Evolutionary conservation across 164 flowering plant genomes (phyloP).

Genomic region (Vitis cinerea): DNA sequence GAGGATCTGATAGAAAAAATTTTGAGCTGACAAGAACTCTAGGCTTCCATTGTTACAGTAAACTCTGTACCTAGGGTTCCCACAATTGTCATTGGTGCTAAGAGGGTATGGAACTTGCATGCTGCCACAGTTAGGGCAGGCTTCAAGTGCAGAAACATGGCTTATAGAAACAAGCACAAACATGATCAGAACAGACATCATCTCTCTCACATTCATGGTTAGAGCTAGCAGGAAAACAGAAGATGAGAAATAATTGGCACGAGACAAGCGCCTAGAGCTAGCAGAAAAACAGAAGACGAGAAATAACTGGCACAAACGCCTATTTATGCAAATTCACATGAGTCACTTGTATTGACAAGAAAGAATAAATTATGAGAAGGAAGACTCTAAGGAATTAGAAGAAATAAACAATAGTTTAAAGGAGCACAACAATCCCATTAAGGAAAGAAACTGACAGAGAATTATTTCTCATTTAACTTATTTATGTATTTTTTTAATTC

Average conservation of each 20-base stretch:
- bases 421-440: no score
- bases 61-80: slow-evolving; percentile 45
- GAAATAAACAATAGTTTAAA: no score
- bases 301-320: not conserved
- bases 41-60: slow-evolving; percentile 42
- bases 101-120: slow-evolving; percentile 57
- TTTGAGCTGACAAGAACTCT: slow-evolving; percentile 44
- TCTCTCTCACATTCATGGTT: not conserved
- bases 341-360: not conserved
- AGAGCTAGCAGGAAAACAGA: not conserved
- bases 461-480: no score
- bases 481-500: no score
- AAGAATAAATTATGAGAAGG: no score
- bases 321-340: slow-evolving; percentile 16
- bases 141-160: slow-evolving; percentile 19
- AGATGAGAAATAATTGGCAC: no score
- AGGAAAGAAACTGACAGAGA: no score
- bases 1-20: slow-evolving; percentile 41
- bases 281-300: no score
- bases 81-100: slow-evolving; percentile 49
- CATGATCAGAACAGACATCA: slow-evolving; percentile 7
- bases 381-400: no score
- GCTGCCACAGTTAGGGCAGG: slow-evolving; percentile 57
- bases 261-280: not conserved
- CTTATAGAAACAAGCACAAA: slow-evolving; percentile 16